Conservation (phyloP, 1,284 basidiomycete genomes). For the Puccinia hordei region DNA sequence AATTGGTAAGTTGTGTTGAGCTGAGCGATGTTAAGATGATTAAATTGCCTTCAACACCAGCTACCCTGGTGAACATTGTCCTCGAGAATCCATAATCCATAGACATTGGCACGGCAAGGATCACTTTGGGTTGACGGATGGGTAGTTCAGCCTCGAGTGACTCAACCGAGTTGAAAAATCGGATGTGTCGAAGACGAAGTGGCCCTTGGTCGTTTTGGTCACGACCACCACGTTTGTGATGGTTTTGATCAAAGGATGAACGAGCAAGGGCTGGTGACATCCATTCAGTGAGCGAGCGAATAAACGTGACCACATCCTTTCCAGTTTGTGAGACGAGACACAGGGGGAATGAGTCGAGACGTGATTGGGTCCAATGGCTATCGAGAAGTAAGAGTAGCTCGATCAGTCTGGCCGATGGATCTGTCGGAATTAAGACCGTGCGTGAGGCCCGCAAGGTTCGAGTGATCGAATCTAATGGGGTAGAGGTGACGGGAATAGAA, state of each 20-base stretch:
- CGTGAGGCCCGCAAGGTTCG: constrained; percentile 74
- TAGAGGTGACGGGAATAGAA: constrained; percentile 52
- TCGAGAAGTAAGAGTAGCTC: constrained; percentile 93
- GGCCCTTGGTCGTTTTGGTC: constrained; percentile 32
- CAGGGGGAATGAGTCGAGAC: constrained; percentile 68
- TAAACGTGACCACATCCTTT: constrained; percentile 89
- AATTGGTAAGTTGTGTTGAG: background rate
- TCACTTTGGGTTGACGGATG: constrained; percentile 79
- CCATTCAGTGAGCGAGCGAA: constrained; percentile 98
- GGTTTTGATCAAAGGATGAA: constrained; percentile 24
- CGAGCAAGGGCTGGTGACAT: constrained; percentile 68
- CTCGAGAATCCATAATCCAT: constrained; percentile 91
- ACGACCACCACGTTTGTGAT: constrained; percentile 4
- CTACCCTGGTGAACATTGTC: constrained; percentile 79
- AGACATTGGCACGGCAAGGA: constrained; percentile 86
- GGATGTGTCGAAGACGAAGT: constrained; percentile 67
- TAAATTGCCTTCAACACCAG: constrained; percentile 76
- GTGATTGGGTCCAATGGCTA: constrained; percentile 90
- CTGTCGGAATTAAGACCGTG: constrained; percentile 80
- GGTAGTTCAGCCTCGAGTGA: constrained; percentile 72
- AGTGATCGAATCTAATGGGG: constrained; percentile 73
- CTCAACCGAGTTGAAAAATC: constrained; percentile 81
- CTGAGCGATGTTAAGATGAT: constrained; percentile 73
- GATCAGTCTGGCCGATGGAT: constrained; percentile 87
- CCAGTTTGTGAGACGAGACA: constrained; percentile 88